Evolutionary conservation across 768 basidiomycete species (phyloP).

Genomic region (Pleurotus platypus): DNA sequence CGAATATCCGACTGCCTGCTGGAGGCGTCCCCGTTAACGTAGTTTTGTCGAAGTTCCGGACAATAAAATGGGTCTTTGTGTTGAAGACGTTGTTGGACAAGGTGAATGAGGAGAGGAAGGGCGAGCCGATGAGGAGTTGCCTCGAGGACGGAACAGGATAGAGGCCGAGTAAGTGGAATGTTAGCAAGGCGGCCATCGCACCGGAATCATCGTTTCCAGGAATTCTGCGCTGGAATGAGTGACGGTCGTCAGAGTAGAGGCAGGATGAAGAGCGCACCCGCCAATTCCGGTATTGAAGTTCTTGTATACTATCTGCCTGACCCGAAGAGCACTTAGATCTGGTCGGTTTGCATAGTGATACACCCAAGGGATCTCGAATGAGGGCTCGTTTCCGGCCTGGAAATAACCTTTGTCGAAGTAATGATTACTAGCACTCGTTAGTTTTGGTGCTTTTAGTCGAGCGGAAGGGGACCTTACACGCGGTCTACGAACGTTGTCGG

Average conservation of each 20-base stretch:
- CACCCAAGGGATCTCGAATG: conserved; percentile 42
- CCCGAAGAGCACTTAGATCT: conserved; percentile 42
- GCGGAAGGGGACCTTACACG: no score
- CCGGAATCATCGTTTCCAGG: conserved; percentile 53
- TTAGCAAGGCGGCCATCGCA: conserved; percentile 48
- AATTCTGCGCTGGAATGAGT: conserved; percentile 23
- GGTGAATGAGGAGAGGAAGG: conserved; percentile 42
- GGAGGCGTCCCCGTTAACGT: conserved; percentile 33
- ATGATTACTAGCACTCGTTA: conserved; percentile 27
- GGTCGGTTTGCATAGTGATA: conserved; percentile 50
- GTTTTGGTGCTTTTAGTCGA: background rate
- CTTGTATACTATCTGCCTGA: conserved; percentile 38
- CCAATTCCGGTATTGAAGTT: conserved; percentile 44
- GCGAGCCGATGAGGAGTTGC: conserved; percentile 45
- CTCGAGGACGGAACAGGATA: conserved; percentile 45
- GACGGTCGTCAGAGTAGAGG: background rate
- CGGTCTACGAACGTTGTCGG: conserved; percentile 35
- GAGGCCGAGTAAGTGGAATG: conserved; percentile 47
- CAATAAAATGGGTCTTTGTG: conserved; percentile 37
- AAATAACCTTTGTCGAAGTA: conserved; percentile 45
- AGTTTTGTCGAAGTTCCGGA: conserved; percentile 35
- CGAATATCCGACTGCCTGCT: conserved; percentile 35
- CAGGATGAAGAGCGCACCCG: conserved; percentile 25
- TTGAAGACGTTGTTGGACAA: conserved; percentile 34
- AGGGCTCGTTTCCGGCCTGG: conserved; percentile 47